phyloP scores from a whole-genome alignment of 371 early-diverging fungal genomes.

The Amoeboaphelidium occidentale region DNA sequence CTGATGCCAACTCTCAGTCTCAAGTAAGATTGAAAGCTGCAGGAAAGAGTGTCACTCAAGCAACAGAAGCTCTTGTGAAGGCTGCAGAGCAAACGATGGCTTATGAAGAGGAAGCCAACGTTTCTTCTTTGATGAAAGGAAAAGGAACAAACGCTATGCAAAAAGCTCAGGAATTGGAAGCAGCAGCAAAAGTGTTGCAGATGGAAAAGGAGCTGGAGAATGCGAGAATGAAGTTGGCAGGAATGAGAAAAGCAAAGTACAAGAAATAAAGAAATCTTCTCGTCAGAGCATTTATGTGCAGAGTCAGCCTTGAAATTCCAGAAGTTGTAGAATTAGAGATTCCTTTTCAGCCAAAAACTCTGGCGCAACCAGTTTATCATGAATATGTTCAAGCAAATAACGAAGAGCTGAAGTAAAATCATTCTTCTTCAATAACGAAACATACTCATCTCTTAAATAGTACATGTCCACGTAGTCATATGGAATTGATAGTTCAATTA shows the following conservation, averaged over 20 bases:
- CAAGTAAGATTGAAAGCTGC: conserved; percentile 20
- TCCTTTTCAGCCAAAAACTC: no score
- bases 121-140: conserved; percentile 1
- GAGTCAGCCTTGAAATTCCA: no score
- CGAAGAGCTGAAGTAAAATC: no score
- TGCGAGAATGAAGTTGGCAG: conserved; percentile 17
- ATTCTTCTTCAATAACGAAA: no score
- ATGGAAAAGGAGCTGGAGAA: conserved; percentile 28
- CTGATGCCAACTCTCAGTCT: conserved; percentile 13
- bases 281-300: no score
- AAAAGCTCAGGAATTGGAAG: conserved; percentile 21
- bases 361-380: no score
- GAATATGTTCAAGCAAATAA: no score
- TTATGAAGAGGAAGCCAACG: conserved; percentile 1
- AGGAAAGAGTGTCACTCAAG: conserved; percentile 19
- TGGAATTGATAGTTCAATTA: no score
- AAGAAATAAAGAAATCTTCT: conserved; percentile 1
- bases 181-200: conserved; percentile 19
- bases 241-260: conserved; percentile 21
- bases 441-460: no score
- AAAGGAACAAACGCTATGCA: not conserved
- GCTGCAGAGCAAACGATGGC: conserved; percentile 13
- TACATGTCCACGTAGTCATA: no score
- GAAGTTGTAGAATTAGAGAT: no score
- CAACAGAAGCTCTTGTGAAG: conserved; percentile 18